Evolutionary conservation across 495 filamentous ascomycete species (phyloP), one percentile per base, ranked within the genome.

Genomic region (Chaetomium cochliodes): DNA sequence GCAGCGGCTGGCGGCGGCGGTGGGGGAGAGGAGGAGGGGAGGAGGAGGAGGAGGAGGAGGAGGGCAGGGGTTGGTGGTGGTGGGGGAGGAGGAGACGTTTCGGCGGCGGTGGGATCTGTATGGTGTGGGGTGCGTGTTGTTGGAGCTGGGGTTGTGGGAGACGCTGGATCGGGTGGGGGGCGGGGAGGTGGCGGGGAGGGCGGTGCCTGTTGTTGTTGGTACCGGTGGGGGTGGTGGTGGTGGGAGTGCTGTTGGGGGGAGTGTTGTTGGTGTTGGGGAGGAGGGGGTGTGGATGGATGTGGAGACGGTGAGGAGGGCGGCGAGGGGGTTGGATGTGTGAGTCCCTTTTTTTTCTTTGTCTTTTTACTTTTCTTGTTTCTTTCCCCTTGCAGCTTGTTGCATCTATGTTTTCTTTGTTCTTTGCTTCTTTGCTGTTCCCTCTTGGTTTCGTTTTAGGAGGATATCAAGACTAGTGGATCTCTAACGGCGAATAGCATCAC

Each of bases 131-230:
- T 58, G 49, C 12, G 58, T 66, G 39, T 28, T 66, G 49, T 39
- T 66, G 41, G 64, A 66, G 58, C 30, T 66, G 58, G 64, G 64
- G 41, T 44, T 66, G 44, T 66, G 64, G 64, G 58, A 56, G 39
- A 66, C 64, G 49, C 39, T 66, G 26, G 64, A 66, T 16, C 11
- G n/a, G 18, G 20, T 66, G 52, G 16, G 53, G 13, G 59, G 59
- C 18, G 11, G 44, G 20, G 64, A 66, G 18, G 57, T 66, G 5
- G 52, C n/a, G 25, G 8, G 6, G 58, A 42, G 64, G 57, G 64
- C 51, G 49, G 28, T 41, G 26, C 28, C 28, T 30, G 28, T 30
- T 30, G 25, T 52, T 12, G 37, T n/a, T 25, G 55, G 33, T 15
- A 30, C 13, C 23, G 55, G 33, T 6, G 44, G 28, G 28, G 6